Base-by-base conservation (phyloP, 192 early-diverging fungal species). In the Mortierella claussenii region DNA sequence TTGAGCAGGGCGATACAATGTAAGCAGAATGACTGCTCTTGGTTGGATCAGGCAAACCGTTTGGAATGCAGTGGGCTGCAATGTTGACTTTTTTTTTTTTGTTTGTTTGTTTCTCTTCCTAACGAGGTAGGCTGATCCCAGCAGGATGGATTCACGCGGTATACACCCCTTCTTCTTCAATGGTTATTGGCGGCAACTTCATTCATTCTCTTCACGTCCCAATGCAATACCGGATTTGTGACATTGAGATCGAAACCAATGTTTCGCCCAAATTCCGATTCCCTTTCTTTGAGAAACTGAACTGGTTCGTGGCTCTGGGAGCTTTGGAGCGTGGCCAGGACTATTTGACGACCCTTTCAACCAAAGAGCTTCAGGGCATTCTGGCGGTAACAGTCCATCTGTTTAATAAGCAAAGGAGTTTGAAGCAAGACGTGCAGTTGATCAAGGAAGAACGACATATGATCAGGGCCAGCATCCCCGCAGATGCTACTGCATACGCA, bases 141-240 rank as follows among this genome's bases (percentile, higher is more conserved):
- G 90, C 94, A 8, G 96, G 96, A 32, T 98, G 96, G 96, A 96
- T 98, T 63, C 96, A 98, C 71, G 92, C 96, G 1, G 95, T 97
- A 8, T 93, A 91, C 68, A 98, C 95, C 4, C 92, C 94, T 8
- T 80, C 82, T 21, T 94, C 96, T 50, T 88, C 94, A 0, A 79
- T 98, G 8, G 94, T 97, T 0, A 95, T 98, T 62, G 95, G 96
- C 18, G 96, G 96, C 49, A 98, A 97, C 74, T 98, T 95, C 73
- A 83, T 97, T 44, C 93, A 96, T 58, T 87, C 91, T 20, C 80
- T 94, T 30, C 90, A 92, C 58, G 89, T 92, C 6, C 59, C 62
- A 13, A 84, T 85, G 18, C 96, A 97, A 55, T 84, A 96, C 23
- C 81, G 86, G 0, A 79, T 89, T 1, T 88, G 89, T 56, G 87